Conservation (phyloP, 2,329 filamentous ascomycete species). For the Aspergillus terreus region DNA sequence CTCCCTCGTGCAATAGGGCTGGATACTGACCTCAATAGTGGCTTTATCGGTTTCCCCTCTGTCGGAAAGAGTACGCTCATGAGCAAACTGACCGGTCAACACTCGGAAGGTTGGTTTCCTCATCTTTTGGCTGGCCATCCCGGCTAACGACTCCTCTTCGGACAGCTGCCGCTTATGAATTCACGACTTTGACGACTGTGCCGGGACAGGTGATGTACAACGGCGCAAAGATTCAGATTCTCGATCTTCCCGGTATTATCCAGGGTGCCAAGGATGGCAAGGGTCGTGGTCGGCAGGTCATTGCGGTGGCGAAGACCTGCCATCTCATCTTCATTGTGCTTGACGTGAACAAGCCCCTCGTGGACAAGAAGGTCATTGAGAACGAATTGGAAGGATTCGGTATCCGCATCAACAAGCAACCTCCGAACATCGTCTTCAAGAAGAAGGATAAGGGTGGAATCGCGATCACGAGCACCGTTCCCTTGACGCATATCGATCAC, state of each 20-base stretch:
- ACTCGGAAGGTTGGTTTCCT: slow-evolving; percentile 65
- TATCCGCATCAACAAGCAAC: slow-evolving; percentile 94
- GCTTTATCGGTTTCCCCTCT: slow-evolving; percentile 97
- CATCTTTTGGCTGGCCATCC: background rate
- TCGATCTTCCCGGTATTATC: slow-evolving; percentile 97
- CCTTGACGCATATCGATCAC: slow-evolving; percentile 84
- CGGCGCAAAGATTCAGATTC: slow-evolving; percentile 94
- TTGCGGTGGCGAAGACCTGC: slow-evolving; percentile 97
- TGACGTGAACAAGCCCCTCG: slow-evolving; percentile 96
- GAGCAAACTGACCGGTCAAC: slow-evolving; percentile 89
- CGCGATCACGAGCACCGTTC: slow-evolving; percentile 91
- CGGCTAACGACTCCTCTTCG: slow-evolving; percentile 14
- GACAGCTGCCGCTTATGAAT: slow-evolving; percentile 86
- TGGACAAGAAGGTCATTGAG: slow-evolving; percentile 95
- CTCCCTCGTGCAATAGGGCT: background rate
- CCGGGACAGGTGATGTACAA: slow-evolving; percentile 96
- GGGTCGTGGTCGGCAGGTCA: slow-evolving; percentile 95
- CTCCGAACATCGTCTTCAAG: slow-evolving; percentile 97
- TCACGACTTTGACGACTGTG: slow-evolving; percentile 96
- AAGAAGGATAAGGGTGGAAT: slow-evolving; percentile 99
- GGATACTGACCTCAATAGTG: slow-evolving; percentile 38
- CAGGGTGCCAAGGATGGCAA: slow-evolving; percentile 98
- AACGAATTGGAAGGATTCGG: slow-evolving; percentile 94
- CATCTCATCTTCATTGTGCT: slow-evolving; percentile 98
- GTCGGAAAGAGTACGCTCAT: slow-evolving; percentile 98